Evolutionary conservation across 179 eudicot genomes (phyloP), one percentile per base, ranked within the genome.

Genomic region (Vitellaria paradoxa): DNA sequence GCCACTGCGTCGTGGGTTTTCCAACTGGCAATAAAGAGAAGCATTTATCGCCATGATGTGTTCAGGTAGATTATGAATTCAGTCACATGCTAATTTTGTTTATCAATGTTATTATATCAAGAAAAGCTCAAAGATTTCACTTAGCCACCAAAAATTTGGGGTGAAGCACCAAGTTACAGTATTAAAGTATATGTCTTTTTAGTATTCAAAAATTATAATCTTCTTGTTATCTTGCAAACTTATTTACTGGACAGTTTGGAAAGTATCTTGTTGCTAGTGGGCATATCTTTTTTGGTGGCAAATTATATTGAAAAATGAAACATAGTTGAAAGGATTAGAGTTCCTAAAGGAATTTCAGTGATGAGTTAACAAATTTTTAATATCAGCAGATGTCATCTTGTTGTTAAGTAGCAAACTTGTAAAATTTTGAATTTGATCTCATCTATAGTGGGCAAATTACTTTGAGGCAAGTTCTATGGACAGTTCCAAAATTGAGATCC

Each of bases 1-100:
- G 98, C 97, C 61, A 91, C 94, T 78, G 99, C 99, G 78, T 89
- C 98, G 30, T 91, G 96, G 96, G 87, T 96, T 78, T 94, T 92
- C 81, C 97, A 94, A 79, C 77, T 96, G 69, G 99, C 99, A 60
- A 82, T 92, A 65, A 92, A 88, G 80, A 92, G 90, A 84, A 78
- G 81, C 72, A 90, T 96, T 73, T 96, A 96, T 81, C 82, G 81
- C 53, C 89, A 87, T 52, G 84, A 86, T 52, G 87, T 94, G 42
- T 92, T 88, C 89, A 92, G 99, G 99, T 96, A 88, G 20, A 21
- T 49, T 63, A 10, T 66, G 20, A 15, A 15, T 63, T 49, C 11
- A 20, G 60, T 56, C 55, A 73, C 55, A 73, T 23, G 26, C 73
- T 64, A 26, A 13, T 56, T 68, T 21, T 52, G 26, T 75, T 50